These are phyloP conservation scores for Trichoderma orchidacearum DNA, from an alignment of 495 filamentous ascomycete species.

Conservation along the genomic window DNA sequence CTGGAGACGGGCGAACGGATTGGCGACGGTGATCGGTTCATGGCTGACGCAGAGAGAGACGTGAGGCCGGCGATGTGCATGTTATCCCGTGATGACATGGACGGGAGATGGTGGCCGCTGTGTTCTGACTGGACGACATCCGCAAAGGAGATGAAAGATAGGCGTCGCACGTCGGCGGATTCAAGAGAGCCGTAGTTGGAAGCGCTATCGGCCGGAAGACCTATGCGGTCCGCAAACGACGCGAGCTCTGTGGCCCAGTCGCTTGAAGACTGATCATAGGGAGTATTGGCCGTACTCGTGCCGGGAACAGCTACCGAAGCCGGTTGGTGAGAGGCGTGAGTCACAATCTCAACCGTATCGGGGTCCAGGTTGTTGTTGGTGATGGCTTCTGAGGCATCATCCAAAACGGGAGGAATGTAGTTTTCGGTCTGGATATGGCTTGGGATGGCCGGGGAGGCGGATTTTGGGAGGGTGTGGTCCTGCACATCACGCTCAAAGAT, in stretches of 20 bases:
- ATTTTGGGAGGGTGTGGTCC: slow-evolving; percentile 45
- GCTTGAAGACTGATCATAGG: slow-evolving; percentile 16
- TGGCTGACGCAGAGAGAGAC: slow-evolving; percentile 30
- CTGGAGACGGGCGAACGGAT: slow-evolving; percentile 57
- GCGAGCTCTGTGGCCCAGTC: slow-evolving; percentile 43
- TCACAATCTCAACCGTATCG: slow-evolving; percentile 81
- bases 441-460: slow-evolving; percentile 64
- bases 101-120: slow-evolving; percentile 10
- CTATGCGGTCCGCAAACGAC: slow-evolving; percentile 27
- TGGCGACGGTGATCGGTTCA: slow-evolving; percentile 60
- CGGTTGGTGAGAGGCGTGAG: slow-evolving; percentile 66
- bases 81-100: slow-evolving; percentile 39
- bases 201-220: slow-evolving; percentile 35
- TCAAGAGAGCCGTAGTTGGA: slow-evolving; percentile 64
- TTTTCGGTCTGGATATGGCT: slow-evolving; percentile 85
- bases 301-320: slow-evolving; percentile 50
- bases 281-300: slow-evolving; percentile 19
- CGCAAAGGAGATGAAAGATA: slow-evolving; percentile 89
- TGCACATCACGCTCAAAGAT: slow-evolving; percentile 94
- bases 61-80: slow-evolving; percentile 44
- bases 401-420: slow-evolving; percentile 78
- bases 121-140: slow-evolving; percentile 91
- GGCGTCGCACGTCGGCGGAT: slow-evolving; percentile 59
- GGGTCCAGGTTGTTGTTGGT: slow-evolving; percentile 64
- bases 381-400: slow-evolving; percentile 79